Conservation (phyloP, 305 asterid species). For the Lippia alba region DNA sequence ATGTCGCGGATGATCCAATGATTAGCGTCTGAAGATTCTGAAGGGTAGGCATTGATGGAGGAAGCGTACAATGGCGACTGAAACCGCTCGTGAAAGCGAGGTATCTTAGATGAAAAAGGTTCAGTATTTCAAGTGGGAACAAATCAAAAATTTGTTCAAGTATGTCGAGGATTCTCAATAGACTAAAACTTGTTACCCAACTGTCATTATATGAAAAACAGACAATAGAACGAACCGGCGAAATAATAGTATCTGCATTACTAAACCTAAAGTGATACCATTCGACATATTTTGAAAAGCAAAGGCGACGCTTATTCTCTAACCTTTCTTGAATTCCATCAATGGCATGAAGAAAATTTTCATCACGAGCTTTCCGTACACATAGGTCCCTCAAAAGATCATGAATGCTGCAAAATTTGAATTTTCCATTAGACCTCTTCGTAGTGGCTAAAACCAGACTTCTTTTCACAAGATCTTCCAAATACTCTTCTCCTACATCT, state of each 20-base stretch:
- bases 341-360: background rate
- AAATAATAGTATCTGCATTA: background rate
- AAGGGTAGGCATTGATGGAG: slow-evolving; percentile 22
- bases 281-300: background rate
- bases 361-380: background rate
- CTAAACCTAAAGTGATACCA: background rate
- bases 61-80: slow-evolving; percentile 13
- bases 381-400: background rate
- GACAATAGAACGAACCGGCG: background rate
- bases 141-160: slow-evolving; percentile 3
- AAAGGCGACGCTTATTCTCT: background rate
- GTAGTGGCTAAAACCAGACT: background rate
- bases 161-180: slow-evolving; percentile 17
- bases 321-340: background rate
- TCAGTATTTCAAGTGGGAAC: slow-evolving; percentile 24
- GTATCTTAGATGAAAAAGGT: slow-evolving; percentile 23
- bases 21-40: slow-evolving; percentile 24
- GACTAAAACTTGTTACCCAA: slow-evolving; percentile 10
- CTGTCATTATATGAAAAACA: background rate
- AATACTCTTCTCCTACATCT: background rate
- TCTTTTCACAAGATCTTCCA: background rate
- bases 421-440: background rate
- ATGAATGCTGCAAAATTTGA: background rate
- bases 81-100: slow-evolving; percentile 6
- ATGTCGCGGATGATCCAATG: background rate